Percentiles rank a stretch among this genome's conserved stretches.
Conservation (phyloP, 805 yeast species). For the Metschnikowia picachoensis region DNA sequence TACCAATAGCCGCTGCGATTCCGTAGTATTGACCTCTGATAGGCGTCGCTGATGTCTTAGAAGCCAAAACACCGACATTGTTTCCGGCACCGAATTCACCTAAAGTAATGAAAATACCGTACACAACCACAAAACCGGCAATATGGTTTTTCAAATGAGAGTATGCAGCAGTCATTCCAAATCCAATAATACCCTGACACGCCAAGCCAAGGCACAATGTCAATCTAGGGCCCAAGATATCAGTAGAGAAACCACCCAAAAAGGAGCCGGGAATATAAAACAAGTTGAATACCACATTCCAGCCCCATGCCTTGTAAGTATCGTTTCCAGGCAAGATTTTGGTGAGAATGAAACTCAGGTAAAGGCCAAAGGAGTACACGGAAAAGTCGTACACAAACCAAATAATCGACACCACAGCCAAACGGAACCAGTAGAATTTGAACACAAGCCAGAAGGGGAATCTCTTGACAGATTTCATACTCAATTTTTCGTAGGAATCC, state of each 20-base stretch:
- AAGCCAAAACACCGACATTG: conserved; percentile 81
- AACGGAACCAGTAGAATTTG: conserved; percentile 82
- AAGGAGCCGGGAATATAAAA: conserved; percentile 90
- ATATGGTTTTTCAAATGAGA: conserved; percentile 52
- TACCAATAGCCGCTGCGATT: conserved; percentile 87
- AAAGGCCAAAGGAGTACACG: conserved; percentile 82
- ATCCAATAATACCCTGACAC: conserved; percentile 76
- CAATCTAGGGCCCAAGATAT: conserved; percentile 85
- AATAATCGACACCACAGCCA: conserved; percentile 63
- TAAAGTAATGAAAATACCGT: conserved; percentile 79
- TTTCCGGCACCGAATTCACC: conserved; percentile 97
- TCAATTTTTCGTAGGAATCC: conserved; percentile 63
- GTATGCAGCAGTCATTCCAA: conserved; percentile 74
- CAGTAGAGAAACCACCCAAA: conserved; percentile 81
- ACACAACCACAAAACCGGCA: conserved; percentile 79
- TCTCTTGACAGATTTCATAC: conserved; percentile 53
- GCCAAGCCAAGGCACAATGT: conserved; percentile 67
- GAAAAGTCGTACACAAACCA: conserved; percentile 94
- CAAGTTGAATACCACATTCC: conserved; percentile 85
- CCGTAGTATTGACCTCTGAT: conserved; percentile 90
- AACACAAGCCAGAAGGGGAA: conserved; percentile 68
- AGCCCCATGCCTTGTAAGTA: conserved; percentile 76
- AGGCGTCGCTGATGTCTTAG: conserved; percentile 83
- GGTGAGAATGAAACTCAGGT: conserved; percentile 67
- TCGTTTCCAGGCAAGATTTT: conserved; percentile 55